These are phyloP conservation scores for Citrus hindsii DNA, from an alignment of 345 rosid genomes.

Conservation along the genomic window DNA sequence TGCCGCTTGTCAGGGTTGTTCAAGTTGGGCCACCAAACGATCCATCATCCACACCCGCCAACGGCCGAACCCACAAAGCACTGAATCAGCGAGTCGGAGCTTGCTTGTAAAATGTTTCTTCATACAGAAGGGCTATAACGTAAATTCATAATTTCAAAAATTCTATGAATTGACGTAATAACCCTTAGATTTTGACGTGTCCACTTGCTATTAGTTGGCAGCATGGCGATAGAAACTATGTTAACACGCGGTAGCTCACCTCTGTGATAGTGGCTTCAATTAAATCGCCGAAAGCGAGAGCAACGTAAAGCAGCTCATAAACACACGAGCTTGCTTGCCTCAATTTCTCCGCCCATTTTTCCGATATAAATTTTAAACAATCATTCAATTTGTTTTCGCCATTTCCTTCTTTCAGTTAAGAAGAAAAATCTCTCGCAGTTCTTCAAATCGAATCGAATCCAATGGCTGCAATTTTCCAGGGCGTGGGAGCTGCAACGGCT, in stretches of 20 bases:
- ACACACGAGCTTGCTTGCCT: slow-evolving; percentile 16
- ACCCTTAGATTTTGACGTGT: neutral
- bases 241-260: neutral
- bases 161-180: neutral
- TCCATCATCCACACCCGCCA: neutral
- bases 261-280: neutral
- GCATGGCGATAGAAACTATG: slow-evolving; percentile 25
- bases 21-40: slow-evolving; percentile 11
- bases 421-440: neutral
- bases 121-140: neutral
- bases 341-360: slow-evolving; percentile 51
- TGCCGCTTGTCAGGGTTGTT: slow-evolving; percentile 7
- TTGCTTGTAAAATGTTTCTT: neutral
- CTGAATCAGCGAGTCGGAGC: neutral
- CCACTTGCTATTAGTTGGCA: neutral
- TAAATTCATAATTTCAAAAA: neutral
- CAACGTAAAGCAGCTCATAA: neutral
- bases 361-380: slow-evolving; percentile 16
- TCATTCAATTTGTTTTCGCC: neutral
- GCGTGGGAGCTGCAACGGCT: slow-evolving; percentile 58
- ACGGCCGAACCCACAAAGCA: no score
- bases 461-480: slow-evolving; percentile 67
- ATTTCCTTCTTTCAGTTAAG: neutral
- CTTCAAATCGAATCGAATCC: neutral
- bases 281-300: slow-evolving; percentile 26